Base-by-base conservation (phyloP, 805 yeast genomes). In the Zygosaccharomyces bisporus region DNA sequence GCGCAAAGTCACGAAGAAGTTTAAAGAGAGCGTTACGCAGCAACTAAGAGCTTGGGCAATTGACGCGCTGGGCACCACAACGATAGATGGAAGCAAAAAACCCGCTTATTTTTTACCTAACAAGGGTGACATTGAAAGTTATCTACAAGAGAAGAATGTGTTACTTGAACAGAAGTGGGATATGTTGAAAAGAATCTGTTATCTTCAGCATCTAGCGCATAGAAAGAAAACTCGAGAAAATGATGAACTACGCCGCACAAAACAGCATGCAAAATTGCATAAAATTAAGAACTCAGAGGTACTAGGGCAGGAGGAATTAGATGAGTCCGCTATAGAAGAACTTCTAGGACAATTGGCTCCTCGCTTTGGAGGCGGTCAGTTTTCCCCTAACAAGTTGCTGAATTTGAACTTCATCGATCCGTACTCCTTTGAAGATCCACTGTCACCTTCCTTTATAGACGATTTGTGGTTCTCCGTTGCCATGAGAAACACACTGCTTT, bases 401-500 rank as follows among this genome's bases (percentile, higher is more conserved):
- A 71, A 49, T 9, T 34, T 61, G 14, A 59, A 53, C 21, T 82
- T 80, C 45, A 74, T 93, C 49, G 97, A 89, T 61, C 99, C 99
- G 0, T 90, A 86, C 64, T 71, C 79, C 2, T 89, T 93, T 61
- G 82, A 77, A 45, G 99, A 93, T 66, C 99, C 99, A 0, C 61
- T 93, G 38, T 79, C 76, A 47, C 83, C 77, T n/a, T 77, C 77
- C 2, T 93, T 93, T 61, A 87, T 80, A 57, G 90, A 86, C 54
- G 96, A 88, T 54, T 62, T 82, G 6, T 91, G 96, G 96, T 77
- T 74, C 60, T 82, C 82, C 4, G 79, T 78, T 56, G 97, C 99
- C 0, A 70, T 83, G 42, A 74, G 90, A 55, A 93, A 93, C 58
- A 88, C 98, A 0, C 73, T 77, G 47, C 69, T 95, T 1, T 93